Base-by-base conservation (phyloP, 2,329 filamentous ascomycete species). In the Blastomyces gilchristii region DNA sequence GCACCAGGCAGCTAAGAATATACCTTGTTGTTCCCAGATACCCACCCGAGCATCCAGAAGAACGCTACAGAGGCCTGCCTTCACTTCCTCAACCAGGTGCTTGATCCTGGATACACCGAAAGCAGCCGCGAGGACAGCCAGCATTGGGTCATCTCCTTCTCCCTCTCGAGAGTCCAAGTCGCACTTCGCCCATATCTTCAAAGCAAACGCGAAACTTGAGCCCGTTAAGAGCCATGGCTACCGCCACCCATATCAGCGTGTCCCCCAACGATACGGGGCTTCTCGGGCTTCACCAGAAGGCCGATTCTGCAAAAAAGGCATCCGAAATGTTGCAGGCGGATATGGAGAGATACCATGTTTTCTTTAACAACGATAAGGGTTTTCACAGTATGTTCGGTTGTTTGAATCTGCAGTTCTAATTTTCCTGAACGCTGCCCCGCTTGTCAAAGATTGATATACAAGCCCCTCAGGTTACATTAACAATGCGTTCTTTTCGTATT, bases 241-340 rank as follows among this genome's bases (percentile, higher is more conserved):
- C 80, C 7, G 75, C 79, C 62, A 77, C 73, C 14, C 75, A 72
- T 16, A 72, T 83, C 39, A 72, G 81, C 37, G 71, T 86, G 12
- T 73, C 77, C 0, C 70, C 75, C 2, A 68, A 69, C 12, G 74
- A 81, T 62, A 65, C 76, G 14, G 81, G 81, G 0, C 73, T 80
- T 25, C 83, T 79, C 67, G 78, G 75, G 64, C 71, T 77, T 1
- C 70, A 72, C 65, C 77, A 80, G 50, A 82, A 78, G 2, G 75
- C 82, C 1, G 84, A 85, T 43, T 81, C 86, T 0, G 88, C 90
- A 0, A 76, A 78, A 49, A 86, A 79, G 64, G 81, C 83, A 0
- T 87, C 85, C 3, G 79, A 88, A 66, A 75, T 96, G 3, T 77
- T 97, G 22, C 89, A 96, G 71, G 78, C 86, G 63, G 91, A 96